A percentile compares a stretch with the other conserved stretches of the same genome.
Conservation (phyloP, 306 rosid species). For the Luffa aegyptiaca region DNA sequence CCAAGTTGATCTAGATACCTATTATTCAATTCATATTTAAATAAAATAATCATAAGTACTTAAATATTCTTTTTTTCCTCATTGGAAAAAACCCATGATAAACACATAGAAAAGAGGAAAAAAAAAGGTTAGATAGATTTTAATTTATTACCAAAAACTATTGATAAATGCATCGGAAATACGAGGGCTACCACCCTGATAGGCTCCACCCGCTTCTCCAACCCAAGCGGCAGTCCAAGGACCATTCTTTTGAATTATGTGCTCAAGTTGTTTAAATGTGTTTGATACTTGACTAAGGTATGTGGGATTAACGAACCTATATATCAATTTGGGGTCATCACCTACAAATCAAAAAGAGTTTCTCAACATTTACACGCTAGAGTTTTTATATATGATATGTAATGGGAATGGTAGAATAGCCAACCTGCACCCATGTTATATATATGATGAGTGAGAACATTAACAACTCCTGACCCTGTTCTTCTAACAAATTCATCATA, state of each 20-base stretch:
- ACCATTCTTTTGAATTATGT: conserved; percentile 30
- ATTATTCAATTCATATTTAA: background rate
- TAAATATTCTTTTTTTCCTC: too few relatives aligned
- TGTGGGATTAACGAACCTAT: conserved; percentile 49
- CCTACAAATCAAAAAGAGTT: conserved; percentile 22
- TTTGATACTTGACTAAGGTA: background rate
- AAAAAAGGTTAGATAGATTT: too few relatives aligned
- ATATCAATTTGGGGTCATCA: conserved; percentile 37
- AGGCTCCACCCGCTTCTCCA: conserved; percentile 92
- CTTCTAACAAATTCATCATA: background rate
- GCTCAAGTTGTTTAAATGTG: conserved; percentile 21
- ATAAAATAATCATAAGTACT: too few relatives aligned
- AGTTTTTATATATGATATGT: background rate
- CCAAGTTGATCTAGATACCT: background rate
- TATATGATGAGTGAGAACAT: background rate
- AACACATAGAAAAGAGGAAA: too few relatives aligned
- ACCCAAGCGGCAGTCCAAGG: conserved; percentile 57
- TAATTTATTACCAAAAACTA: too few relatives aligned
- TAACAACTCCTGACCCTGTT: background rate
- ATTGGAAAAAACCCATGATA: too few relatives aligned
- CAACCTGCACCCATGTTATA: background rate
- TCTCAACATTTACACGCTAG: background rate
- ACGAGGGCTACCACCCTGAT: conserved; percentile 59
- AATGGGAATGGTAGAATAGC: background rate
- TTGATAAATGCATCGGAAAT: conserved; percentile 37